Evolutionary conservation across 805 yeast genomes (phyloP).

Genomic region (Scheffersomyces ergatensis): DNA sequence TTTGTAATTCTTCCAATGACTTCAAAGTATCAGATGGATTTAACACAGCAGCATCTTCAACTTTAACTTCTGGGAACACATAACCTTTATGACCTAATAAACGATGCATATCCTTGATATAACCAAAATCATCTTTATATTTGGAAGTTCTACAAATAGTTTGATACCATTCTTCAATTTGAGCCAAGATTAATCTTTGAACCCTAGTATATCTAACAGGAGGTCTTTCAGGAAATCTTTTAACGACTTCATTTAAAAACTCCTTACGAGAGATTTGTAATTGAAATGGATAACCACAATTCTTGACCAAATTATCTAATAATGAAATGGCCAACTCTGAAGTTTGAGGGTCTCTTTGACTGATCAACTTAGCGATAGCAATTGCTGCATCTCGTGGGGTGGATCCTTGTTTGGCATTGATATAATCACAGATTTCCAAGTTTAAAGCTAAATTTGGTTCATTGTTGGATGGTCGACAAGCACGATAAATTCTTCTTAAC

Average conservation of each 20-base stretch:
- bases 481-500: conserved; percentile 57
- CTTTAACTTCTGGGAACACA: conserved; percentile 84
- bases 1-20: conserved; percentile 84
- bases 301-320: conserved; percentile 89
- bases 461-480: conserved; percentile 75
- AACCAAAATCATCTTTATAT: conserved; percentile 88
- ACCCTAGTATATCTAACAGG: conserved; percentile 80
- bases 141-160: conserved; percentile 87
- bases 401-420: conserved; percentile 88
- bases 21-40: conserved; percentile 85
- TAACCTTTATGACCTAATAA: conserved; percentile 88
- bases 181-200: conserved; percentile 81
- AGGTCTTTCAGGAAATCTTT: conserved; percentile 92
- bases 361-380: conserved; percentile 77
- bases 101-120: conserved; percentile 94
- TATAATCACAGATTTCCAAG: conserved; percentile 88
- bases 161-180: conserved; percentile 96
- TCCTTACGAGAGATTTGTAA: conserved; percentile 93
- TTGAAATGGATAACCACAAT: conserved; percentile 97
- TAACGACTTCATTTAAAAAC: conserved; percentile 88
- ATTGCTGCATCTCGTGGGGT: conserved; percentile 91
- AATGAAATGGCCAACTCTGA: conserved; percentile 79
- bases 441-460: conserved; percentile 91
- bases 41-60: conserved; percentile 89
- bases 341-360: conserved; percentile 80